phyloP scores from a whole-genome alignment of 495 filamentous ascomycete species.

The Aspergillus nanangensis region DNA sequence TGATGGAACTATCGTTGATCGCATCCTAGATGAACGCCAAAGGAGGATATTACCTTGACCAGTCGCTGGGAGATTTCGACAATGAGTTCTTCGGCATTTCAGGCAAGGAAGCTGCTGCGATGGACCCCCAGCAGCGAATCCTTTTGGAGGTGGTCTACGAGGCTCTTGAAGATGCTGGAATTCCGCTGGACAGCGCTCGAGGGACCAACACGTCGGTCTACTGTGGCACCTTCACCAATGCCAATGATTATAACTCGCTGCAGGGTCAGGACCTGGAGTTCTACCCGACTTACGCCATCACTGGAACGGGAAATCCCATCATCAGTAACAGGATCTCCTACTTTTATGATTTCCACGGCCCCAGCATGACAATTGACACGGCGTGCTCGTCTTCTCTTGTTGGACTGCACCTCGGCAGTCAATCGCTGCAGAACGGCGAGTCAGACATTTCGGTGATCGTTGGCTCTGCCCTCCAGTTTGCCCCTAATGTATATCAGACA shows the following conservation, averaged over 20 bases:
- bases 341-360: conserved; percentile 25
- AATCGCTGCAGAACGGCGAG: conserved; percentile 31
- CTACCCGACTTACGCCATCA: not conserved
- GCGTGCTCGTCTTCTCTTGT: conserved; percentile 31
- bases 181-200: conserved; percentile 2
- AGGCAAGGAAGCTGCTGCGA: not conserved
- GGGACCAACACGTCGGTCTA: conserved; percentile 16
- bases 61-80: not conserved
- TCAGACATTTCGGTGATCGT: conserved; percentile 24
- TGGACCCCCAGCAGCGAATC: conserved; percentile 22
- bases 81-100: not conserved
- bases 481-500: not conserved
- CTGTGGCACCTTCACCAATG: conserved; percentile 8
- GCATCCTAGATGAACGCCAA: not conserved
- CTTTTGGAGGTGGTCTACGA: conserved; percentile 21
- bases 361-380: conserved; percentile 18
- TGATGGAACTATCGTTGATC: too few species aligned
- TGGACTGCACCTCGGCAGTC: conserved; percentile 30
- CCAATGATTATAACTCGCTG: conserved; percentile 10
- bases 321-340: conserved; percentile 24
- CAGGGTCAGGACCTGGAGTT: not conserved
- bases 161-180: conserved; percentile 21
- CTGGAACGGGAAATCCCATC: conserved; percentile 7
- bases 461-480: conserved; percentile 17
- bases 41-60: not conserved